Evolutionary conservation across 1,139 yeast genomes (phyloP).

Genomic region (Candida tetrigidarum): DNA sequence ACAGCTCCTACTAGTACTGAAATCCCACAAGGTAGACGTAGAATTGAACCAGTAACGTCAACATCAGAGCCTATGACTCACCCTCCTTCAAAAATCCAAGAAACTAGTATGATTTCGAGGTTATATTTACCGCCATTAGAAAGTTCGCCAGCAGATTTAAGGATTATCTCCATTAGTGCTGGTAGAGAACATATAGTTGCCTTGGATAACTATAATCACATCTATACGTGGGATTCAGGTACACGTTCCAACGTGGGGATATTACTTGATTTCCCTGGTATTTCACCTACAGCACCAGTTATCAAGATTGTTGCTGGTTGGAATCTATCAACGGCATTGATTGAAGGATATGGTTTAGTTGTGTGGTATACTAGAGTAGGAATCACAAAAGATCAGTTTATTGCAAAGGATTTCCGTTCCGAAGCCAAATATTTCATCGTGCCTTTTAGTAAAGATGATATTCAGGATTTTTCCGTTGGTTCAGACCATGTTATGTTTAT

Average conservation of each 20-base stretch:
- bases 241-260: conserved; percentile 49
- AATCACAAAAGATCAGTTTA: conserved; percentile 27
- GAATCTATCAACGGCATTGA: conserved; percentile 59
- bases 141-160: conserved; percentile 16
- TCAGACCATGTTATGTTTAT: conserved; percentile 56
- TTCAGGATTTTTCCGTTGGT: conserved; percentile 63
- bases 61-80: conserved; percentile 1
- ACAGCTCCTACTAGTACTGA: conserved; percentile 18
- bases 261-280: conserved; percentile 41
- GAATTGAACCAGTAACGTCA: conserved; percentile 10
- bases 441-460: conserved; percentile 40
- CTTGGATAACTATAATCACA: conserved; percentile 50
- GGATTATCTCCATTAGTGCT: conserved; percentile 56
- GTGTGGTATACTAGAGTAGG: conserved; percentile 59
- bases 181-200: conserved; percentile 74
- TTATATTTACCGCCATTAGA: conserved; percentile 28
- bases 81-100: conserved; percentile 22
- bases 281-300: conserved; percentile 12
- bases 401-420: conserved; percentile 21
- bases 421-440: conserved; percentile 45
- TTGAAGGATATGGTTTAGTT: conserved; percentile 57
- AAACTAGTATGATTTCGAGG: conserved; percentile 34
- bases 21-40: conserved; percentile 15
- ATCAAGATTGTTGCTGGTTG: conserved; percentile 68
- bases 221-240: conserved; percentile 71